Conservation (phyloP, 2,329 filamentous ascomycete genomes). For the Colletotrichum abscissum region DNA sequence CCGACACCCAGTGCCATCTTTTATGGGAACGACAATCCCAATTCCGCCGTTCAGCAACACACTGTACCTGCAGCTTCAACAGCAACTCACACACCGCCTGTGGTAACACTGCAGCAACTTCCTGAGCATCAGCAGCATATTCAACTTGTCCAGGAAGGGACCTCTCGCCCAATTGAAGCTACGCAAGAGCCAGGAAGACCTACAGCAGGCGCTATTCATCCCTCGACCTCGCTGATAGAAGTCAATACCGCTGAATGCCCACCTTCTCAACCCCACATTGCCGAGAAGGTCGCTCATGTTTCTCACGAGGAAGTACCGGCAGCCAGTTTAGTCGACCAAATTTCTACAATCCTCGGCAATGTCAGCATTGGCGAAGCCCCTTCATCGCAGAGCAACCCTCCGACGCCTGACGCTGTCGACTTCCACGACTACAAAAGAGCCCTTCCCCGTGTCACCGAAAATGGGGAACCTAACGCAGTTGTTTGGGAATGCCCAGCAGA, state of each 20-base stretch:
- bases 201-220: background rate
- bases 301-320: background rate
- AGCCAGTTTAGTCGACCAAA: background rate
- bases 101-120: background rate
- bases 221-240: no score
- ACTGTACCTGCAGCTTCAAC: background rate
- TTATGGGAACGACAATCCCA: background rate
- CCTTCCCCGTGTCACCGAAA: background rate
- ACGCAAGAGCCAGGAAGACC: background rate
- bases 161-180: background rate
- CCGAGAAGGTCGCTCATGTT: background rate
- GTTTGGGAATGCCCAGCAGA: constrained; percentile 44
- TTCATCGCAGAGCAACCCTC: background rate
- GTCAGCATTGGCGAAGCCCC: background rate
- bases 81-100: background rate
- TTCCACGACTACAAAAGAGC: constrained; percentile 17
- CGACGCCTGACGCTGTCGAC: background rate
- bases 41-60: background rate
- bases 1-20: background rate
- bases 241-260: background rate
- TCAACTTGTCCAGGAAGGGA: background rate
- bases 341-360: background rate
- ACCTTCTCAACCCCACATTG: background rate
- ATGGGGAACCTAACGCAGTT: constrained; percentile 39
- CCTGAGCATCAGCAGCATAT: background rate